Evolutionary conservation across 257 asterid genomes (phyloP).

Genomic region (Solanum pennellii): DNA sequence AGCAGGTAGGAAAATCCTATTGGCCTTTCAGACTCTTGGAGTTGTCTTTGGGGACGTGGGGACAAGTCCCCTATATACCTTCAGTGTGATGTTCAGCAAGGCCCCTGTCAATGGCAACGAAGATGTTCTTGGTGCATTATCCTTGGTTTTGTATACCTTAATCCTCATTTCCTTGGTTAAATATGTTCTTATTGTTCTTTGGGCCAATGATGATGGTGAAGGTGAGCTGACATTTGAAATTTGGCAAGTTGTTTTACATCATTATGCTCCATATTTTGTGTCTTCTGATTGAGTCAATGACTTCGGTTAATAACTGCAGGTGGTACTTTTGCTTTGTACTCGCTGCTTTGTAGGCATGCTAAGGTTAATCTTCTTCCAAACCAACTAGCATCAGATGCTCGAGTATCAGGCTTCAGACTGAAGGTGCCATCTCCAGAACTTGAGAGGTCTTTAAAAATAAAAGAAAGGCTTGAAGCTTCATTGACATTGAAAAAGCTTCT

Average conservation of each 20-base stretch:
- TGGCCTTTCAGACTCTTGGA: constrained; percentile 88
- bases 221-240: constrained; percentile 32
- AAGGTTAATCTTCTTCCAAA: constrained; percentile 96
- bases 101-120: constrained; percentile 82
- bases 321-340: constrained; percentile 97
- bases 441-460: constrained; percentile 92
- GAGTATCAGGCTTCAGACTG: constrained; percentile 85
- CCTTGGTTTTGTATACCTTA: constrained; percentile 82
- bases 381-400: constrained; percentile 86
- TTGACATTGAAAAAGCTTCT: constrained; percentile 74
- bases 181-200: constrained; percentile 82
- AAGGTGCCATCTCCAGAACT: constrained; percentile 98
- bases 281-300: background rate
- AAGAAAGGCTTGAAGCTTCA: constrained; percentile 91
- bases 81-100: constrained; percentile 99
- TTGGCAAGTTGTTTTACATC: background rate
- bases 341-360: constrained; percentile 96
- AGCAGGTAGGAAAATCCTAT: constrained; percentile 61
- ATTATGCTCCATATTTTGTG: background rate
- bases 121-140: constrained; percentile 88
- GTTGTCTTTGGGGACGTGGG: constrained; percentile 98
- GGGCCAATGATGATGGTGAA: constrained; percentile 99
- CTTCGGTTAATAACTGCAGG: constrained; percentile 50
- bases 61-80: constrained; percentile 92
- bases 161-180: constrained; percentile 81